Conservation (phyloP, 495 filamentous ascomycete genomes). For the Annulohypoxylon maeteangense region DNA sequence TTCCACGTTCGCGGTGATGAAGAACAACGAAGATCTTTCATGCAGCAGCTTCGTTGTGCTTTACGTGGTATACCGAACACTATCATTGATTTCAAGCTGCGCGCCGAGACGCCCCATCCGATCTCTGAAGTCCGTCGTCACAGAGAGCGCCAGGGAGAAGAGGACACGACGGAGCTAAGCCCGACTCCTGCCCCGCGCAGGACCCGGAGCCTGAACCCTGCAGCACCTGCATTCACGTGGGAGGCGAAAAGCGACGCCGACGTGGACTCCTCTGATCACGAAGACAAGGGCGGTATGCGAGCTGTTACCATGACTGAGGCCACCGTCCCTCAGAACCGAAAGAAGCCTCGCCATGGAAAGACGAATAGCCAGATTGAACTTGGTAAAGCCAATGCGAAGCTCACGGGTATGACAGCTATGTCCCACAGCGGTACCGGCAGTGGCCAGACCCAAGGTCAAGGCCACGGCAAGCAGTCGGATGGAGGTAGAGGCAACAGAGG, state of each 20-base stretch:
- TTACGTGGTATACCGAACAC: background rate
- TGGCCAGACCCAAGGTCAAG: background rate
- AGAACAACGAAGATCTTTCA: background rate
- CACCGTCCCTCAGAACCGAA: background rate
- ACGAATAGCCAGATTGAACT: no score
- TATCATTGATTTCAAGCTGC: background rate
- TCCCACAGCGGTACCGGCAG: background rate
- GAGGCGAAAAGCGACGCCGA: no score
- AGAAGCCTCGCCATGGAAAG: no score
- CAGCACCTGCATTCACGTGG: background rate
- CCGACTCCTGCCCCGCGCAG: background rate
- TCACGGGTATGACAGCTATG: background rate
- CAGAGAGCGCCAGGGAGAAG: no score
- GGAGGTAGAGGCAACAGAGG: background rate
- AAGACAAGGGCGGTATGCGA: no score
- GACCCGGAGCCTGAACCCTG: background rate
- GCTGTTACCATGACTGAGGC: background rate
- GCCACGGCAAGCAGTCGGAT: background rate
- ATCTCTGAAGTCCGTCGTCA: background rate
- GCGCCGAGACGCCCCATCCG: background rate
- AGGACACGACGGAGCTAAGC: background rate
- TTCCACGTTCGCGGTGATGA: background rate
- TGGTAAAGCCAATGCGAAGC: background rate
- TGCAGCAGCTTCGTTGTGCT: background rate
- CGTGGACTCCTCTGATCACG: no score